Evolutionary conservation across 2,329 filamentous ascomycete genomes (phyloP).

Genomic region (Raffaelea ambrosiae): DNA sequence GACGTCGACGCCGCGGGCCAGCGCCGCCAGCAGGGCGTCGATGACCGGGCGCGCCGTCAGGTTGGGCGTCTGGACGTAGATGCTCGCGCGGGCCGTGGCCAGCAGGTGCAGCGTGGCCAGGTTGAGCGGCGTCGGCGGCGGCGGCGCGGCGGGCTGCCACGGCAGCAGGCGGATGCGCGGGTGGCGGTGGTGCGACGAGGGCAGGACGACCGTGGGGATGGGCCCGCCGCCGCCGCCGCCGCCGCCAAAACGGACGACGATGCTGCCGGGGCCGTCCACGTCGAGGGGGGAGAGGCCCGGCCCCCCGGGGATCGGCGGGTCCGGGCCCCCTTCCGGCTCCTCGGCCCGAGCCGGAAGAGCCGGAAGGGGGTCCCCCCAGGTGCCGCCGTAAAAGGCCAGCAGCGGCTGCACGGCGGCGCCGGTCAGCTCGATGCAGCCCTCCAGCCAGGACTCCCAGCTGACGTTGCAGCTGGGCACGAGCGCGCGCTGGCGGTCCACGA

Average conservation of each 20-base stretch:
- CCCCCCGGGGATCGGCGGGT: too few species aligned
- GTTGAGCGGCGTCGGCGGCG: conserved; percentile 57
- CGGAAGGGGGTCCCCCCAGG: conserved; percentile 64
- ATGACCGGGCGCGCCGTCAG: conserved; percentile 61
- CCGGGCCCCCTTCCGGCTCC: too few species aligned
- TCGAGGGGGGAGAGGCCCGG: conserved; percentile 4
- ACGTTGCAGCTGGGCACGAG: conserved; percentile 76
- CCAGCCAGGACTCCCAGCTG: conserved; percentile 83
- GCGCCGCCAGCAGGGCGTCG: conserved; percentile 48
- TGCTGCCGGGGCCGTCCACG: conserved; percentile 9
- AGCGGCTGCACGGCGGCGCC: conserved; percentile 56
- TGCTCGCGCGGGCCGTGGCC: conserved; percentile 42
- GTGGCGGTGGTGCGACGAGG: conserved; percentile 64
- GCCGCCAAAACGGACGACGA: conserved; percentile 9
- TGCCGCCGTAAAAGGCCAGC: conserved; percentile 54
- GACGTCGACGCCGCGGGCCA: conserved; percentile 60
- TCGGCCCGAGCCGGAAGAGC: too few species aligned
- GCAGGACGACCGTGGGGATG: conserved; percentile 52
- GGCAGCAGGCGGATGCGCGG: conserved; percentile 53
- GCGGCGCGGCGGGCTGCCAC: conserved; percentile 33
- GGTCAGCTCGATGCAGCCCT: conserved; percentile 61
- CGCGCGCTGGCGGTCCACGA: conserved; percentile 59
- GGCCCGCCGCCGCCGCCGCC: not conserved
- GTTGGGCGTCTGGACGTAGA: conserved; percentile 72
- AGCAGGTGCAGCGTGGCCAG: conserved; percentile 54